Evolutionary conservation across 2,329 filamentous ascomycete genomes (phyloP), one percentile per base, ranked within the genome.

Genomic region (Trichoderma brevicompactum): DNA sequence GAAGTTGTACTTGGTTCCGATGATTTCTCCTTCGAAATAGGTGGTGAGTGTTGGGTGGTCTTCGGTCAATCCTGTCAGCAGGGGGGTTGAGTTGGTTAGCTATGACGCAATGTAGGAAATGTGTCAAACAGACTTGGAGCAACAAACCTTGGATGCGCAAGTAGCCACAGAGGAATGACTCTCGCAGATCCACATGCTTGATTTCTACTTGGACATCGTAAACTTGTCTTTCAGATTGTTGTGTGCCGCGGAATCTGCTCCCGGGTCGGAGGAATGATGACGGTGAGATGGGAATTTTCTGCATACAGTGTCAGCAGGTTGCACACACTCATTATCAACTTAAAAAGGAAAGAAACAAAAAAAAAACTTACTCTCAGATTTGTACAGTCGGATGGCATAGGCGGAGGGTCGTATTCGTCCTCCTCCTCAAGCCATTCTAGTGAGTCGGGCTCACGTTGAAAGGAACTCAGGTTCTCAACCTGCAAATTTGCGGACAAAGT

Each of bases 161-260:
- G 77, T 97, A 98, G 55, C 95, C 95, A 75, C 94, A 98, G 7
- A 99, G 83, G 72, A 94, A 97, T 6, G 94, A 97, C 76, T 98
- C 92, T 64, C 89, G 86, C 85, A 98, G 90, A 75, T 98, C 93
- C 50, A 98, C 93, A 78, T 97, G 90, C 79, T 98, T 97, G 70
- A 99, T 92, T 75, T 97, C 94, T 2, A 99, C 95, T 73, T 97
- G 91, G 1, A 99, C 95, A 68, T 97, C 92, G 76, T 99, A 99
- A 9, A 92, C 87, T 75, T 97, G 93, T 66, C 91, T 87, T 75
- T 98, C 94, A 2, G 94, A 98, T 74, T 94, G 91, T 74, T 99
- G 95, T 13, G 91, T 96, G 65, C 95, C 95, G 66, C 87, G 85
- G 74, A 97, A 99, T 72, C 87, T 91, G 78, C 92, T 97, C 17